These are phyloP conservation scores for Rhizophora apiculata DNA, from an alignment of 345 rosid species.

Conservation along the genomic window DNA sequence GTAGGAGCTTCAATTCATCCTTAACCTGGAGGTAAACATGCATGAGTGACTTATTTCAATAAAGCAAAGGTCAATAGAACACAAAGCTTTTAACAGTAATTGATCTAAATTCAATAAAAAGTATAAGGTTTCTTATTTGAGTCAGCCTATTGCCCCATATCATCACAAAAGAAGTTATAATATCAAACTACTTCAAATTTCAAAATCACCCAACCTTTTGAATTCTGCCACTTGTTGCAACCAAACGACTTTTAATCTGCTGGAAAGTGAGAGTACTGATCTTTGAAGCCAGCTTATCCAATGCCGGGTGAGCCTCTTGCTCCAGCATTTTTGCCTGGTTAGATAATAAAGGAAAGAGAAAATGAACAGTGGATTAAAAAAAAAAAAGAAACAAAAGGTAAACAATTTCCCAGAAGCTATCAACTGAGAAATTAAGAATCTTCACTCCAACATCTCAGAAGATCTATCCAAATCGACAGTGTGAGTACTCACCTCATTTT, in stretches of 20 bases:
- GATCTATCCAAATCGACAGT: neutral
- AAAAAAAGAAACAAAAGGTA: neutral
- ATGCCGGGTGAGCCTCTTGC: slow-evolving; percentile 66
- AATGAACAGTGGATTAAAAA: neutral
- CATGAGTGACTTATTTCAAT: neutral
- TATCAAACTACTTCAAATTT: neutral
- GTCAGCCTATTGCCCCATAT: neutral
- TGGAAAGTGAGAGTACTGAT: slow-evolving; percentile 67
- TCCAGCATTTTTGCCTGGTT: slow-evolving; percentile 57
- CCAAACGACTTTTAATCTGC: slow-evolving; percentile 65
- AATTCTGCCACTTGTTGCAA: slow-evolving; percentile 52
- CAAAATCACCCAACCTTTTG: slow-evolving; percentile 10
- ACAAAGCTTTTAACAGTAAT: neutral
- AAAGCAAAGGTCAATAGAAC: neutral
- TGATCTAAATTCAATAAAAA: neutral
- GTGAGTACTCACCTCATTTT: slow-evolving; percentile 43
- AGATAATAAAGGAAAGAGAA: slow-evolving; percentile 10
- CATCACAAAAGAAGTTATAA: neutral
- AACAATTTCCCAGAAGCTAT: slow-evolving; percentile 1
- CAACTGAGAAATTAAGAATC: neutral
- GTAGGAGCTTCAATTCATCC: slow-evolving; percentile 82
- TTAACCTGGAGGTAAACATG: slow-evolving; percentile 51
- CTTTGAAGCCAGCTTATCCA: slow-evolving; percentile 68
- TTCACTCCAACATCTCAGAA: slow-evolving; percentile 44
- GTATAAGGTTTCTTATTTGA: neutral